A percentile compares a stretch with the other conserved stretches of the same genome.
Conservation (phyloP, 2,329 filamentous ascomycete genomes). For the Calonectria multiphialidica region DNA sequence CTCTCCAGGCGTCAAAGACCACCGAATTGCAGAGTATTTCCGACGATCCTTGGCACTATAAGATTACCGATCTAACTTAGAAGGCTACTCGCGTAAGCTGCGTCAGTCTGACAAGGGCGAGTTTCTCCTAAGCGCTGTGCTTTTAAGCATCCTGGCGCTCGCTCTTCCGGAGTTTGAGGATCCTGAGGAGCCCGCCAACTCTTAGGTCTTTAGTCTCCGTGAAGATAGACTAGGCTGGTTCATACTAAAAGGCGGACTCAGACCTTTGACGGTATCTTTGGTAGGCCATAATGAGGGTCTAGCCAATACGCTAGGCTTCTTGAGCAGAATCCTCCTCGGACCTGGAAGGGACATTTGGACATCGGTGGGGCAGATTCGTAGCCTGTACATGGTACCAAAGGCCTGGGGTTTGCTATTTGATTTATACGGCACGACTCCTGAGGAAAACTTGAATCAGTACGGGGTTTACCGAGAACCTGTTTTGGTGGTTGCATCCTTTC, state of each 20-base stretch:
- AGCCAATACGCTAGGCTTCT: neutral
- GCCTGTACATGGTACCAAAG: neutral
- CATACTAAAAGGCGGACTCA: constrained; percentile 3
- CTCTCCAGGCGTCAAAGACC: constrained; percentile 1
- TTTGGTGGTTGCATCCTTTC: neutral
- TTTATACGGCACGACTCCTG: neutral
- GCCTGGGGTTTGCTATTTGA: constrained; percentile 2
- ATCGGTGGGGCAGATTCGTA: neutral
- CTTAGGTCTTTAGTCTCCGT: constrained; percentile 11
- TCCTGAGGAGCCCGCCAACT: neutral
- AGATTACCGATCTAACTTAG: constrained; percentile 1
- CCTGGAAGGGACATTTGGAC: neutral
- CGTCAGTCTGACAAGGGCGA: neutral
- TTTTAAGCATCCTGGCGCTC: constrained; percentile 14
- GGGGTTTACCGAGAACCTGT: constrained; percentile 6
- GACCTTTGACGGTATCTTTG: constrained; percentile 16
- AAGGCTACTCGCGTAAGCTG: neutral
- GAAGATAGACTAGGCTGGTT: constrained; percentile 15
- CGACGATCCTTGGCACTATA: constrained; percentile 8
- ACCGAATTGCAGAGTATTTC: constrained; percentile 20
- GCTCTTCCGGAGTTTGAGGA: neutral
- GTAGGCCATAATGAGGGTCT: neutral
- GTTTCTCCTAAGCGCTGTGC: constrained; percentile 5
- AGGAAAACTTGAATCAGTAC: neutral
- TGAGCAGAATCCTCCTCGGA: constrained; percentile 7